Percentiles rank a stretch among this genome's conserved stretches.
These are phyloP conservation scores for Prinsepia uniflora DNA, from an alignment of 306 rosid species.

Conservation along the genomic window DNA sequence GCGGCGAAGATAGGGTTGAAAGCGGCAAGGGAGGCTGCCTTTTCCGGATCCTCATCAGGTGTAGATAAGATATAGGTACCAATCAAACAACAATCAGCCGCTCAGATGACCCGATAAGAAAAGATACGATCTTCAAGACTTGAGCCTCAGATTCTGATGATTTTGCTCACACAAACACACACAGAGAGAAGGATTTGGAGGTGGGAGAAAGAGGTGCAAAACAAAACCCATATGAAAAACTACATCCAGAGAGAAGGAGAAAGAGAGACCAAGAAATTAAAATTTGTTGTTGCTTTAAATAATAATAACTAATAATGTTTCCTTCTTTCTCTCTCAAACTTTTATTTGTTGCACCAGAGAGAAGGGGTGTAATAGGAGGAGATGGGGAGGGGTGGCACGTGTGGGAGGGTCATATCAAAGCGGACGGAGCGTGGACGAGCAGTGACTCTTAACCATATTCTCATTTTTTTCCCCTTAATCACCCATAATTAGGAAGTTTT, in stretches of 20 bases:
- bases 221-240: constrained; percentile 26
- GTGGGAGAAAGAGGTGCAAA: constrained; percentile 10
- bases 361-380: constrained; percentile 17
- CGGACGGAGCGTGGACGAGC: not conserved
- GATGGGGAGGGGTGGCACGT: constrained; percentile 30
- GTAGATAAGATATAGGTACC: not conserved
- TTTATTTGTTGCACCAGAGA: constrained; percentile 85
- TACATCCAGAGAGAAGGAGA: constrained; percentile 11
- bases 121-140: too few relatives aligned
- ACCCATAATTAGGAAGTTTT: too few relatives aligned
- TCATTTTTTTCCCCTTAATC: too few relatives aligned
- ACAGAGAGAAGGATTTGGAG: not conserved
- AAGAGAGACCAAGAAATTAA: constrained; percentile 17
- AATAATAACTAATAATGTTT: not conserved
- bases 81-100: not conserved
- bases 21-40: constrained; percentile 53
- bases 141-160: constrained; percentile 17
- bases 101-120: not conserved
- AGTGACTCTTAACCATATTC: too few relatives aligned
- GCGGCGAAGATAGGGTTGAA: constrained; percentile 44
- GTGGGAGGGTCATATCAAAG: constrained; percentile 21
- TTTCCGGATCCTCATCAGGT: constrained; percentile 82
- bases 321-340: constrained; percentile 40
- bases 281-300: constrained; percentile 9
- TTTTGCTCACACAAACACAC: not conserved